Evolutionary conservation across 2,329 filamentous ascomycete species (phyloP), one percentile per base, ranked within the genome.

Genomic region (Hypoxylon rubiginosum): DNA sequence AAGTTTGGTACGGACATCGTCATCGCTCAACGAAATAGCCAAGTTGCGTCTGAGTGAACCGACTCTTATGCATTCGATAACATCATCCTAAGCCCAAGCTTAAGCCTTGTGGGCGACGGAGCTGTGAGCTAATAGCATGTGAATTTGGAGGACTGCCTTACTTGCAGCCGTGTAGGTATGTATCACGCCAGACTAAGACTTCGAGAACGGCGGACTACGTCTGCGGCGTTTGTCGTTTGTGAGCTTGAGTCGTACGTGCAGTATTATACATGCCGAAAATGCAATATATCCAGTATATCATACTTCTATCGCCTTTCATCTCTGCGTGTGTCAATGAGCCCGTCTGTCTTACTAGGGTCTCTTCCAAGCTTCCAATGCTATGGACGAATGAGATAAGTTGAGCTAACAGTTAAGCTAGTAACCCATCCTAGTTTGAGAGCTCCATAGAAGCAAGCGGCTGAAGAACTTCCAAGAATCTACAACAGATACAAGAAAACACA

Each of bases 241-340:
- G 48, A 34, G n/a, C 24, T 55, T 41, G 34, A 51, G 57, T 55
- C 28, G 65, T 61, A 50, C 62, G 64, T 68, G 65, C 58, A 68
- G 62, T 58, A 61, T 64, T 46, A 45, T 49, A 63, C 58, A 60
- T 60, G 32, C 32, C 21, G 36, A 55, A 62, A 49, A 24, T 55
- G 54, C 43, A 59, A 28, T 54, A 19, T 10, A 50, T 50, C 45
- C 43, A 59, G 21, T 54, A 19, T 10, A 50, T 50, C 45, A 36
- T 39, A 49, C 24, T 55, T 21, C 39, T 39, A 28, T 62, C 28
- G 50, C 28, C 39, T 52, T 21, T 68, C 32, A 56, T 68, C 57
- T 60, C 59, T 41, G 43, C 30, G 61, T 62, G 67, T 69, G 67
- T 61, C 58, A 67, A 66, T 69, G 60, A 45, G 28, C 13, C 19